These are phyloP conservation scores for Amphicarpaea edgeworthii DNA, from an alignment of 306 rosid genomes.

Conservation along the genomic window DNA sequence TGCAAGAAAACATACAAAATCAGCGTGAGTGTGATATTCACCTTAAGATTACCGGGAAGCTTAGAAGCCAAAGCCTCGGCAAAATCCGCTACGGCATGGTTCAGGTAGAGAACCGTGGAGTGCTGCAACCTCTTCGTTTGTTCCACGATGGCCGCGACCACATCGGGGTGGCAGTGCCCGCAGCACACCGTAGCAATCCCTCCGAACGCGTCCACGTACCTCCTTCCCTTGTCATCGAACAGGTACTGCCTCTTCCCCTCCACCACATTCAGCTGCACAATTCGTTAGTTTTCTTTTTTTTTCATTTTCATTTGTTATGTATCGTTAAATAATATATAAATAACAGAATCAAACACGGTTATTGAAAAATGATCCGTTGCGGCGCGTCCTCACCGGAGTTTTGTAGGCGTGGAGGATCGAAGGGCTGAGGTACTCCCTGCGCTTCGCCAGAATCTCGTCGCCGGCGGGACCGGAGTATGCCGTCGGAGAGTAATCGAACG, in stretches of 20 bases:
- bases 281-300: too few species aligned
- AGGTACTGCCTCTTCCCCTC: conserved; percentile 89
- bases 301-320: too few species aligned
- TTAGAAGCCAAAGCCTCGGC: conserved; percentile 87
- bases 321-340: too few species aligned
- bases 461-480: conserved; percentile 76
- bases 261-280: conserved; percentile 83
- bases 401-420: conserved; percentile 69
- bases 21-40: conserved; percentile 18
- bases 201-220: conserved; percentile 88
- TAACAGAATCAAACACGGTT: neutral
- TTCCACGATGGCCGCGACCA: conserved; percentile 75
- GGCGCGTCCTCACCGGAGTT: conserved; percentile 66
- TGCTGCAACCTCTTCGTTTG: conserved; percentile 82
- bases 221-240: conserved; percentile 85
- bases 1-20: neutral
- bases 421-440: conserved; percentile 81
- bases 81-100: conserved; percentile 75
- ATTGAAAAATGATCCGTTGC: conserved; percentile 13
- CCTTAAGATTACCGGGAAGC: conserved; percentile 94
- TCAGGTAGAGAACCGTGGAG: conserved; percentile 87
- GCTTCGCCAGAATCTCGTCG: conserved; percentile 76
- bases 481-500: conserved; percentile 74
- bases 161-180: conserved; percentile 98
- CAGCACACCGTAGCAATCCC: conserved; percentile 97